Evolutionary conservation across 2,329 filamentous ascomycete species (phyloP).

Genomic region (Neofusicoccum sp.): DNA sequence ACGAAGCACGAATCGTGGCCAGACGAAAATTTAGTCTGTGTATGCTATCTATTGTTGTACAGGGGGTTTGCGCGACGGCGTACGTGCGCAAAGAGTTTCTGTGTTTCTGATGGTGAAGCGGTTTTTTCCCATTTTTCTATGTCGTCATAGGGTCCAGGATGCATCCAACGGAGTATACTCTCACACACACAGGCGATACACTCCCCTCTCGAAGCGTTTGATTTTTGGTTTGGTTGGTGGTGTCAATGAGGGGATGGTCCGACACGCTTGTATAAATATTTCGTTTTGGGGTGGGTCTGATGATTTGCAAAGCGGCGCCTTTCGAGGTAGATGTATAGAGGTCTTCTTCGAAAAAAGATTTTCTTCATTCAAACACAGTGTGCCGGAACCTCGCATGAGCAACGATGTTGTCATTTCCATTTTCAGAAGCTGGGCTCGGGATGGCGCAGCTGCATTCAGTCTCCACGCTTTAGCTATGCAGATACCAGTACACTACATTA

Average conservation of each 20-base stretch:
- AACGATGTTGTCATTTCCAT: too few species aligned
- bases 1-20: conserved; percentile 5
- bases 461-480: too few species aligned
- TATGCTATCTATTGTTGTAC: background rate
- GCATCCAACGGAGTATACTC: conserved; percentile 1
- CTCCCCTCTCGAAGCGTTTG: conserved; percentile 3
- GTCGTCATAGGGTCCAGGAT: conserved; percentile 6
- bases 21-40: background rate
- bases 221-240: background rate
- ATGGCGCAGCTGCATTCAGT: too few species aligned
- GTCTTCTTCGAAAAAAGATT: conserved; percentile 2
- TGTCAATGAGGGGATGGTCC: background rate
- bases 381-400: too few species aligned
- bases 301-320: conserved; percentile 2
- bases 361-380: background rate
- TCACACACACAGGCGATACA: background rate
- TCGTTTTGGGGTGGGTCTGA: conserved; percentile 1
- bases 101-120: background rate
- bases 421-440: too few species aligned
- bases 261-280: conserved; percentile 5
- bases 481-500: too few species aligned
- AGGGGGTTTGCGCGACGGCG: background rate
- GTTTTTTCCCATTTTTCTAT: background rate
- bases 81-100: background rate
- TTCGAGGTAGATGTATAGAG: conserved; percentile 10